Evolutionary conservation across 2,329 filamentous ascomycete species (phyloP), one percentile per base, ranked within the genome.

Genomic region (Beauveria rudraprayagi): DNA sequence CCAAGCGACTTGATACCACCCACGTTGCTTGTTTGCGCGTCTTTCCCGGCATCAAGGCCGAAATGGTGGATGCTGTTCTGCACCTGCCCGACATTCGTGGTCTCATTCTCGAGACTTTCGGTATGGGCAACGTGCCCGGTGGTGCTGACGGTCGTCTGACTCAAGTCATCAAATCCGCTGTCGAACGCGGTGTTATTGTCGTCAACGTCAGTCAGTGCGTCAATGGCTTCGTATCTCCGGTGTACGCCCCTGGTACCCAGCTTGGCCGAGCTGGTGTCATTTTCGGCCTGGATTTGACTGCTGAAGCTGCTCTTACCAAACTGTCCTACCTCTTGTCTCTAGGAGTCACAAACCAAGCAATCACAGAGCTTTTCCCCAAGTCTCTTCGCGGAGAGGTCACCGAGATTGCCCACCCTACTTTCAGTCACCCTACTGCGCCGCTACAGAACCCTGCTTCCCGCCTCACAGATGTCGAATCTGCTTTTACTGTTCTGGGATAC

Each of bases 121-220:
- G 92, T 63, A 92, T 94, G 71, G 92, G 92, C 61, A 97, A 96
- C 74, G 89, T 92, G 11, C 92, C 92, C 3, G 89, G 88, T 44
- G 91, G 91, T 34, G 82, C 87, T 53, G 90, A 94, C 70, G 90
- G 90, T 61, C 86, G 85, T 56, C 82, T 96, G 71, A 92, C 89
- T 17, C 85, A 85, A 60, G 89, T 93, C 54, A 85, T 96, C 68
- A 82, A 84, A 19, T 83, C 86, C 48, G 92, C 90, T 24, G 90
- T 96, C 46, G 79, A 87, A 69, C 84, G 91, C 62, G 92, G 91
- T 43, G 87, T 94, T 65, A 85, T 94, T 62, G 87, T 97, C 63
- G 90, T 96, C 66, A 96, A 95, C 70, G 87, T 97, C 63, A 95
- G 90, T 56, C 92, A 97, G 76, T 97, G 92, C 79, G 82, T 87